A percentile compares a stretch with the other conserved stretches of the same genome.
These are phyloP conservation scores for Auriscalpium microsporum DNA, from an alignment of 768 basidiomycete genomes.

Conservation along the genomic window DNA sequence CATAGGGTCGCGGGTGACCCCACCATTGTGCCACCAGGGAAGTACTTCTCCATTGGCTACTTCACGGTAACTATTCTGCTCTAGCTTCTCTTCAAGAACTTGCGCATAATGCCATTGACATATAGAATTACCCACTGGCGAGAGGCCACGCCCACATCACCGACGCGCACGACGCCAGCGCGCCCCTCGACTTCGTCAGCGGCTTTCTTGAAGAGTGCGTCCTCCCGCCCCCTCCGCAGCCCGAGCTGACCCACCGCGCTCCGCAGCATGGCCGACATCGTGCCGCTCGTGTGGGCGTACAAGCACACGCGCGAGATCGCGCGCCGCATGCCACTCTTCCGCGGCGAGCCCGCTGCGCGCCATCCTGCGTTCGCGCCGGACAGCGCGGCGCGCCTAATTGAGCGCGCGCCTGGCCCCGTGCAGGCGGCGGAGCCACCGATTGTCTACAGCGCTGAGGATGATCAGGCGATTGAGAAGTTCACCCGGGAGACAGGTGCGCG, in stretches of 20 bases:
- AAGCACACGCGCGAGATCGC: slow-evolving; percentile 46
- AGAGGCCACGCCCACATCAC: slow-evolving; percentile 19
- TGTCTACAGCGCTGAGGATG: slow-evolving; percentile 24
- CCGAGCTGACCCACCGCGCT: neutral
- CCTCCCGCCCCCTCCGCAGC: neutral
- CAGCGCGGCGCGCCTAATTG: slow-evolving; percentile 18
- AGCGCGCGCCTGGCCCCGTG: slow-evolving; percentile 13
- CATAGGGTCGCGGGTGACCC: neutral
- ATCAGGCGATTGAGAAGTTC: slow-evolving; percentile 25
- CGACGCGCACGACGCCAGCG: slow-evolving; percentile 12
- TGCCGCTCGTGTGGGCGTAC: slow-evolving; percentile 40
- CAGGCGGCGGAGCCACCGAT: slow-evolving; percentile 21
- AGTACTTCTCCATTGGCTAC: neutral
- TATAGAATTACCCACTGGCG: slow-evolving; percentile 13
- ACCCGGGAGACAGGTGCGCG: slow-evolving; percentile 17
- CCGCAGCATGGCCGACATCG: slow-evolving; percentile 27
- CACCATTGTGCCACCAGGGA: neutral
- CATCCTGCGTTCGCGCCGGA: slow-evolving; percentile 26
- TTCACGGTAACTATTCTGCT: neutral
- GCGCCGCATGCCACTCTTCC: slow-evolving; percentile 41
- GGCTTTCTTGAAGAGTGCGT: neutral
- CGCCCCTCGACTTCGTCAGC: slow-evolving; percentile 14
- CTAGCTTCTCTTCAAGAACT: neutral
- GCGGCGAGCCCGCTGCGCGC: slow-evolving; percentile 22
- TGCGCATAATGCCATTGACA: neutral